phyloP scores from a whole-genome alignment of 2,329 filamentous ascomycete genomes.

The Cladophialophora carrionii region DNA sequence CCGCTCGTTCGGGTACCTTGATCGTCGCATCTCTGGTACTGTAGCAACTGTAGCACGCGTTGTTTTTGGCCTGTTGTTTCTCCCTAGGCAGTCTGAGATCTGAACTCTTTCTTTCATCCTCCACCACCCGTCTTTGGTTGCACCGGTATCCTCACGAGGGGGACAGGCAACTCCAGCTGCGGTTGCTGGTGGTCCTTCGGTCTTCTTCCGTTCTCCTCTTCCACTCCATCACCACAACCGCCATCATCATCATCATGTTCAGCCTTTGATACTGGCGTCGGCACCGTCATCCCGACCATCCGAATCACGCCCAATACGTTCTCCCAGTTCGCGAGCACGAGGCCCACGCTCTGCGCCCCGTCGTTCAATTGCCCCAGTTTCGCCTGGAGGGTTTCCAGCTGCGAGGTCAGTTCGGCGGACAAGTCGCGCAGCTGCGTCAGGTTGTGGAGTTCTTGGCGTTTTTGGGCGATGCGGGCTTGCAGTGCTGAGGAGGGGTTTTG shows the following conservation, averaged over 20 bases:
- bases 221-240: conserved; percentile 5
- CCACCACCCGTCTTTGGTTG: conserved; percentile 21
- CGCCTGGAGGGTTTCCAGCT: conserved; percentile 65
- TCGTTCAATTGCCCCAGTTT: conserved; percentile 64
- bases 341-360: conserved; percentile 67
- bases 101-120: conserved; percentile 15
- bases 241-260: no score
- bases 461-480: conserved; percentile 64
- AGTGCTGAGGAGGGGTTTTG: conserved; percentile 50
- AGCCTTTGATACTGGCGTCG: neutral
- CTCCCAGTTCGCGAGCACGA: conserved; percentile 69
- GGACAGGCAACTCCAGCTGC: conserved; percentile 31
- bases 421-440: conserved; percentile 65
- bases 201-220: conserved; percentile 1
- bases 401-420: conserved; percentile 62
- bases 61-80: neutral
- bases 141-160: conserved; percentile 38
- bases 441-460: conserved; percentile 65
- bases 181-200: conserved; percentile 8
- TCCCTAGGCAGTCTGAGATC: neutral
- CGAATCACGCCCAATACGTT: conserved; percentile 66
- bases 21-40: neutral
- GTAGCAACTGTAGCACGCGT: neutral
- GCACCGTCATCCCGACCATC: conserved; percentile 61
- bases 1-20: neutral